Evolutionary conservation across 1,139 yeast species (phyloP), one percentile per base, ranked within the genome.

Genomic region (Protomyces inundatus): DNA sequence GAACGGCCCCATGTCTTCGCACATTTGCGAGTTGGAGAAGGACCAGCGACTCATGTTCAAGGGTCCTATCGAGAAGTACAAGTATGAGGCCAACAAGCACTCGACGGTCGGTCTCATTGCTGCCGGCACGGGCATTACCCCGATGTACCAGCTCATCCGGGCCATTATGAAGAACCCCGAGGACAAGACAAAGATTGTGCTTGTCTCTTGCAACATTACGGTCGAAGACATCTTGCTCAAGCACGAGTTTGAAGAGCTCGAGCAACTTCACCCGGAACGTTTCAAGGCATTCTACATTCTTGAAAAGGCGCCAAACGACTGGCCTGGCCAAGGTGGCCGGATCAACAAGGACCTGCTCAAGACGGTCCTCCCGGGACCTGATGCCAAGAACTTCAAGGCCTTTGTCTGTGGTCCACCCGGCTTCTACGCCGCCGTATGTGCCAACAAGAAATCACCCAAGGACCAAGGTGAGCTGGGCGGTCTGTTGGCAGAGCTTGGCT

Each of bases 401-500:
- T 86, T 90, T 75, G 86, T 88, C 70, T 90, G 98, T 80, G 98
- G 97, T 70, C 96, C 97, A 10, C 93, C 95, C 72, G 88, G 90
- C 64, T 69, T 64, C 50, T 64, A 64, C 45, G 81, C 88, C 70
- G 87, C 96, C 70, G 75, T 90, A 70, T 90, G 97, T 51, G 99
- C 98, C 74, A 76, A 77, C 71, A 93, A 93, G 82, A 81, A 78
- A 55, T 85, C 95, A 63, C 96, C 97, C 71, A 74, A 86, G 65
- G 98, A 91, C 74, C 98, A 93, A 80, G 98, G 98, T 77, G 97
- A 89, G 77, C 83, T 95, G 66, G 80, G 85, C 48, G 99, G 99
- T 73, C 83, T 84, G 64, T 84, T 95, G 75, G 84, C 84, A 72
- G 97, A 93, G 53, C 82, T 95, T 71, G 97, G 97, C 65, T 91